Base-by-base conservation (phyloP, 257 asterid genomes). In the Gardenia jasminoides region DNA sequence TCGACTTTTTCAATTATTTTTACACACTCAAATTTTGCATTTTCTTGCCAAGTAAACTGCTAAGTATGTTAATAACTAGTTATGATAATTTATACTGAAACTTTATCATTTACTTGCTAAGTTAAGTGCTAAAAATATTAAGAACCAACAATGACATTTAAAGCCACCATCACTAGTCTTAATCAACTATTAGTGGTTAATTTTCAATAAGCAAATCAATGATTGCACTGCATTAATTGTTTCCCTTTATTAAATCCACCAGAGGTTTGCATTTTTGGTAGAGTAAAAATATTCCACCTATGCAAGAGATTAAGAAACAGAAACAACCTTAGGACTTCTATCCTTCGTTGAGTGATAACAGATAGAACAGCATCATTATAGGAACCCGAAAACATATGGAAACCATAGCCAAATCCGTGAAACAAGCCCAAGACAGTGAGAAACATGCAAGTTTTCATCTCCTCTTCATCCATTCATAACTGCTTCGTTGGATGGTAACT, bases 391-490 rank as follows among this genome's bases (percentile, higher is more conserved):
- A 52, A 7, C 20, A 9, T 31, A 71, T 46, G 75, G 7, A 67
- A 39, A 67, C 0, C 50, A 54, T 10, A 56, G 52, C 68, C 77
- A 36, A 74, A 54, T 36, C 54, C 68, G 68, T 3, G 78, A 75
- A 75, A 61, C 28, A 68, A 48, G 75, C 28, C 50, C n/a, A 50
- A 68, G 44, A 70, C 52, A 54, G 26, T 65, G 17, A 69, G 15
- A 54, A 50, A 10, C 9, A 22, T 19, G 22, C 24, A 26, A 17
- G 15, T 20, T n/a, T 28, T 56, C 4, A 10, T 10, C 30, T 16
- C 22, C 10, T 66, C 76, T 70, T 58, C 64, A 54, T 78, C 44
- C 77, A 39, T 48, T 58, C 77, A 19, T 13, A 28, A 41, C 62
- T 19, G 10, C 43, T 48, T 26, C 47, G 19, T 56, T 78, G 36